Conservation (phyloP, 441 rosid genomes). For the Capsella rubella region DNA sequence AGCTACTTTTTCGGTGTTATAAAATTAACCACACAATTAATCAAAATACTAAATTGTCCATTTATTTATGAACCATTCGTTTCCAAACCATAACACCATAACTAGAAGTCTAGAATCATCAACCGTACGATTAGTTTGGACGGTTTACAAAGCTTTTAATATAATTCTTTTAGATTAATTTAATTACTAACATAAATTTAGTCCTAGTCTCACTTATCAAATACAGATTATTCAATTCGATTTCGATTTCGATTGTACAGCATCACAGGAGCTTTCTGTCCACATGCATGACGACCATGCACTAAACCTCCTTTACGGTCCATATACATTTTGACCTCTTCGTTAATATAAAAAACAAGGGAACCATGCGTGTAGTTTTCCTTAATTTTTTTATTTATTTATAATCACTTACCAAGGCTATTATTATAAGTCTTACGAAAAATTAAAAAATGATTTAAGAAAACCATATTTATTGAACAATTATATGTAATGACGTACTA, state of each 20-base stretch:
- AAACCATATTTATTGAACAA: neutral
- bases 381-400: too few species aligned
- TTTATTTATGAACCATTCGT: neutral
- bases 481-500: neutral
- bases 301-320: constrained; percentile 30
- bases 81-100: neutral
- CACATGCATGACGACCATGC: constrained; percentile 37
- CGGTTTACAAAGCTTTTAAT: neutral
- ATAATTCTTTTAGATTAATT: neutral
- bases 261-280: constrained; percentile 26
- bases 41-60: too few species aligned
- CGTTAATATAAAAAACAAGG: neutral
- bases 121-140: constrained; percentile 12
- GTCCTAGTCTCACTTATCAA: neutral
- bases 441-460: neutral
- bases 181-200: constrained; percentile 8
- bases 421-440: too few species aligned
- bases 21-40: too few species aligned
- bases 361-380: too few species aligned
- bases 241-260: neutral
- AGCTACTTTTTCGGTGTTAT: neutral
- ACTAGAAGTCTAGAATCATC: too few species aligned
- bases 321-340: constrained; percentile 39
- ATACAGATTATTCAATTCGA: neutral
- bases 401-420: too few species aligned